Evolutionary conservation across 805 yeast genomes (phyloP).

Genomic region (Saccharomyces mikatae): DNA sequence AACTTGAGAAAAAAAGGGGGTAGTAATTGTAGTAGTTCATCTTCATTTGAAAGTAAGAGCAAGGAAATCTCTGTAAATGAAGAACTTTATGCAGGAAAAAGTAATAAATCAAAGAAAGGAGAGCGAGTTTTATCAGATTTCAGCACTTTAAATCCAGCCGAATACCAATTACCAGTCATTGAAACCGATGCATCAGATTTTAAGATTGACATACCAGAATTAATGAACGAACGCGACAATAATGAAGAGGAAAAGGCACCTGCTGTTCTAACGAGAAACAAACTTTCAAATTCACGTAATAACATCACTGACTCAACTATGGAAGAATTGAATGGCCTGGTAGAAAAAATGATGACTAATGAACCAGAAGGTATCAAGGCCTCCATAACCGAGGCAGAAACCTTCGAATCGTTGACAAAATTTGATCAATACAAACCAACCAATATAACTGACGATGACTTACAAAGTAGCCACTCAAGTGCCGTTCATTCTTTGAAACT

Average conservation of each 20-base stretch:
- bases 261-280: background rate
- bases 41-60: background rate
- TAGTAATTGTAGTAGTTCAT: slow-evolving; percentile 8
- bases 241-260: slow-evolving; percentile 2
- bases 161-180: slow-evolving; percentile 20
- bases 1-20: slow-evolving; percentile 22
- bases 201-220: slow-evolving; percentile 14
- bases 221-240: slow-evolving; percentile 2
- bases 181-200: slow-evolving; percentile 18
- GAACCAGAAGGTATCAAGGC: slow-evolving; percentile 4
- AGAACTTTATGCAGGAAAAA: background rate
- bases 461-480: slow-evolving; percentile 9
- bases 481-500: slow-evolving; percentile 11
- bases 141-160: slow-evolving; percentile 10
- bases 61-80: background rate
- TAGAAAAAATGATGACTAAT: slow-evolving; percentile 26
- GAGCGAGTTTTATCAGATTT: slow-evolving; percentile 8
- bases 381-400: slow-evolving; percentile 11
- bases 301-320: slow-evolving; percentile 15
- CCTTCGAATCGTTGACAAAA: slow-evolving; percentile 24
- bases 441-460: slow-evolving; percentile 12
- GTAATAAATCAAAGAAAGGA: background rate
- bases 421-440: slow-evolving; percentile 27
- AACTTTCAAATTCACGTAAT: slow-evolving; percentile 8
- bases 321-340: slow-evolving; percentile 31